A percentile compares a stretch with the other conserved stretches of the same genome.
phyloP scores from a whole-genome alignment of 345 rosid species.

The Punica granatum region DNA sequence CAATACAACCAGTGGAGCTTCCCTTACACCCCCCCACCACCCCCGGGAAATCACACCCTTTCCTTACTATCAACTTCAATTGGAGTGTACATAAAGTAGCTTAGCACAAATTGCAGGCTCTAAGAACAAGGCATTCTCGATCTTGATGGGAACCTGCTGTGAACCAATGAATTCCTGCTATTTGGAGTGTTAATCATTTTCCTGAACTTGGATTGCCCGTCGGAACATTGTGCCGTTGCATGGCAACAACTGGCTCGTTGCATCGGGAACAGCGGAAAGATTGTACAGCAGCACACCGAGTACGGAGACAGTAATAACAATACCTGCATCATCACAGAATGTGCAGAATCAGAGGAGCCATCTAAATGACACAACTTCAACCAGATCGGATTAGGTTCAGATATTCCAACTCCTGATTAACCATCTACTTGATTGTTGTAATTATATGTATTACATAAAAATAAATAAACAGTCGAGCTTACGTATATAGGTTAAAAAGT shows the following conservation, averaged over 20 bases:
- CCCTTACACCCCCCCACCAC: neutral
- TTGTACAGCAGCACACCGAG: conserved; percentile 71
- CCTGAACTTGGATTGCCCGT: conserved; percentile 3
- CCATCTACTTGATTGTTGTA: neutral
- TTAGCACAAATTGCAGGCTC: neutral
- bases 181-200: conserved; percentile 7
- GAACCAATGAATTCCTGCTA: neutral
- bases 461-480: no score
- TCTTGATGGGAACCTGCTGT: neutral
- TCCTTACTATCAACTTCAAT: neutral
- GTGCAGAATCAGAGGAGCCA: neutral
- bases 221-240: conserved; percentile 42
- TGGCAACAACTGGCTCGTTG: conserved; percentile 68
- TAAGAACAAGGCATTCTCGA: neutral
- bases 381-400: neutral
- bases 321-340: conserved; percentile 51
- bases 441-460: no score
- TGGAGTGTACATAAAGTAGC: conserved; percentile 1
- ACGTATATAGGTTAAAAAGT: neutral
- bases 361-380: neutral
- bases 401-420: neutral
- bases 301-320: conserved; percentile 87
- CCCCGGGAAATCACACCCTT: neutral
- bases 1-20: neutral
- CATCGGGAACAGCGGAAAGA: conserved; percentile 76